A percentile compares a stretch with the other conserved stretches of the same genome.
Conservation (phyloP, 1,284 basidiomycete genomes). For the Tranzscheliella williamsii region DNA sequence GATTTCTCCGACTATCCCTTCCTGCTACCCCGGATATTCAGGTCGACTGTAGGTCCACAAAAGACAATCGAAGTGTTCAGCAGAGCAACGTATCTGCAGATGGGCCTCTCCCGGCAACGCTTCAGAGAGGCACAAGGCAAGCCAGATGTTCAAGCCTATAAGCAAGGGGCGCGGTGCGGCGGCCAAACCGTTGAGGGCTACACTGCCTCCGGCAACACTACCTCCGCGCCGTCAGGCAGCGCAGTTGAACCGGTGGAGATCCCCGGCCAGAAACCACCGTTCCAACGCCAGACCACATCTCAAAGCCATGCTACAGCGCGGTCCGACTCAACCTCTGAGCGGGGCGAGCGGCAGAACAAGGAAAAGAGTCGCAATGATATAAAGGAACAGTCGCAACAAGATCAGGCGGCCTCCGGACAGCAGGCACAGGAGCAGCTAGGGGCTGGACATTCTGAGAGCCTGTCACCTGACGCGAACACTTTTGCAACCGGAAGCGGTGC, state of each 20-base stretch:
- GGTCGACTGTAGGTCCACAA: conserved; percentile 41
- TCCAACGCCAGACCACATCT: too few species aligned
- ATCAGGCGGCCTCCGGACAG: conserved; percentile 3
- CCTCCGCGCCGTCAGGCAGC: too few species aligned
- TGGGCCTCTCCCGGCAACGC: conserved; percentile 29
- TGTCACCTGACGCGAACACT: too few species aligned
- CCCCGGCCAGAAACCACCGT: too few species aligned
- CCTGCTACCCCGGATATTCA: conserved; percentile 45
- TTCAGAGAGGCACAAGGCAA: conserved; percentile 6
- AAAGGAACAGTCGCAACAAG: conserved; percentile 2
- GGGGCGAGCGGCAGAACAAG: too few species aligned
- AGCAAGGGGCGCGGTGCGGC: conserved; percentile 4
- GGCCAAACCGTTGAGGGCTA: too few species aligned
- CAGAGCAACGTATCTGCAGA: conserved; percentile 36
- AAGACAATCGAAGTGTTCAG: conserved; percentile 39
- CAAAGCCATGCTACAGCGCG: too few species aligned
- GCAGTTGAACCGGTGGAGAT: too few species aligned
- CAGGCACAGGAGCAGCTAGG: conserved; percentile 10
- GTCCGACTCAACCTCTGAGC: too few species aligned
- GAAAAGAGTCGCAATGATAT: conserved; percentile 1
- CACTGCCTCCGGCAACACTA: too few species aligned
- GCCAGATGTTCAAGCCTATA: conserved; percentile 8
- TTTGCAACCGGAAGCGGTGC: too few species aligned
- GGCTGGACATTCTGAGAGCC: too few species aligned
- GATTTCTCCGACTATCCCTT: conserved; percentile 51